Base-by-base conservation (phyloP, 208 protist species). In the Wallacemonas collosoma region DNA sequence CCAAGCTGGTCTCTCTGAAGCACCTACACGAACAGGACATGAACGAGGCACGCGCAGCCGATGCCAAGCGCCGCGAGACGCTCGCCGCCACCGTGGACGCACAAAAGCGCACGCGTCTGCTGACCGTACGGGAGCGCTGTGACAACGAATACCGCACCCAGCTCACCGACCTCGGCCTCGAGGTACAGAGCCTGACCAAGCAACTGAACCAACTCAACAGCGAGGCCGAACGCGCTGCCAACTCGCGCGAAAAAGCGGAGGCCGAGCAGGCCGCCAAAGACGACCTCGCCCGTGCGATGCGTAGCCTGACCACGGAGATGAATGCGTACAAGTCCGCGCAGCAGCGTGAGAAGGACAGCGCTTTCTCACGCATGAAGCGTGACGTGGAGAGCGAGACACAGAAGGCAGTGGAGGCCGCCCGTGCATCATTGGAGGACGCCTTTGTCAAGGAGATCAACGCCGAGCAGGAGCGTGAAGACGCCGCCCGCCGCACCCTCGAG, bases 21-120 rank as follows among this genome's bases (percentile, higher is more conserved):
- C 39, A 75, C 15, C 54, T 81, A 38, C 77, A 85, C 60, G 84
- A 86, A 36, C 68, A 71, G 9, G 87, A 93, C 55, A 54, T 86
- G 54, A 65, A 79, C 26, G 79, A 89, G 69, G 58, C 87, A 26
- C 82, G 71, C 7, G 69, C 62, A 41, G 70, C 73, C 9, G 71
- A 82, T 47, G 77, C 65, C 41, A 69, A 54, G 55, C 81, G 77
- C n/a, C 72, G 77, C 35, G 76, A 84, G 55, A 39, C 73, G 11
- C 51, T 71, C 68, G 69, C 58, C 47, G 60, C 77, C 54, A 67
- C 75, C 50, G 36, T 81, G 35, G 78, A 74, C 12, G 63, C 40
- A 9, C 57, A 67, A 39, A 70, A 87, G 66, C 66, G 71, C 15
- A 50, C 60, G n/a, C 60, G 60, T 35, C 47, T 70, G 53, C 54